Evolutionary conservation across 495 filamentous ascomycete genomes (phyloP).

Genomic region (Bacidia gigantensis): DNA sequence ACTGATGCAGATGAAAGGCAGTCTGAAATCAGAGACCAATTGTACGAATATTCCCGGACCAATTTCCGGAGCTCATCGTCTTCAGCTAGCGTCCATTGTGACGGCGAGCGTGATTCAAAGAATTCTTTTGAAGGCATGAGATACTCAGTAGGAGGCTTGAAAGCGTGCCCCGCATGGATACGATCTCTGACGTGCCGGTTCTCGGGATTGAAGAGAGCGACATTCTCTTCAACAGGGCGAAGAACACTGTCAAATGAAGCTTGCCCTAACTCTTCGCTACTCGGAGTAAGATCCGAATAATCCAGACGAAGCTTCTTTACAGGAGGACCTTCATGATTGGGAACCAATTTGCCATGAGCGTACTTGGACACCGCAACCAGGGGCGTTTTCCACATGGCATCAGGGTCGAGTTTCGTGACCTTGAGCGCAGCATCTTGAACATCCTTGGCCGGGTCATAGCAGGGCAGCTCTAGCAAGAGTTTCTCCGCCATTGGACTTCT

Average conservation of each 20-base stretch:
- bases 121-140: constrained; percentile 78
- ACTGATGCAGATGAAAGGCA: constrained; percentile 58
- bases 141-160: constrained; percentile 81
- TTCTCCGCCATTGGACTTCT: constrained; percentile 65
- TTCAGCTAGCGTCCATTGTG: constrained; percentile 80
- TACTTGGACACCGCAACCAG: constrained; percentile 80
- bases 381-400: constrained; percentile 58
- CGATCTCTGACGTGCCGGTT: constrained; percentile 83
- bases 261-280: constrained; percentile 26
- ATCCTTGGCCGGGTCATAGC: constrained; percentile 54
- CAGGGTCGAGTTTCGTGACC: constrained; percentile 43
- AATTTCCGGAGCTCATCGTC: constrained; percentile 76
- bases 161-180: constrained; percentile 82
- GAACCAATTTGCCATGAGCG: constrained; percentile 62
- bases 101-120: constrained; percentile 71
- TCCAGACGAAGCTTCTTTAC: constrained; percentile 67
- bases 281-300: constrained; percentile 36
- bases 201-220: constrained; percentile 79
- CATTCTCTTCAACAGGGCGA: constrained; percentile 56
- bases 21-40: constrained; percentile 85
- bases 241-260: constrained; percentile 32
- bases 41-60: constrained; percentile 87
- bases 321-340: constrained; percentile 50
- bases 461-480: constrained; percentile 70
- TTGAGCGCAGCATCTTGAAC: constrained; percentile 41